Conservation (phyloP, 331 rosid species). For the Pyracantha coccinea region DNA sequence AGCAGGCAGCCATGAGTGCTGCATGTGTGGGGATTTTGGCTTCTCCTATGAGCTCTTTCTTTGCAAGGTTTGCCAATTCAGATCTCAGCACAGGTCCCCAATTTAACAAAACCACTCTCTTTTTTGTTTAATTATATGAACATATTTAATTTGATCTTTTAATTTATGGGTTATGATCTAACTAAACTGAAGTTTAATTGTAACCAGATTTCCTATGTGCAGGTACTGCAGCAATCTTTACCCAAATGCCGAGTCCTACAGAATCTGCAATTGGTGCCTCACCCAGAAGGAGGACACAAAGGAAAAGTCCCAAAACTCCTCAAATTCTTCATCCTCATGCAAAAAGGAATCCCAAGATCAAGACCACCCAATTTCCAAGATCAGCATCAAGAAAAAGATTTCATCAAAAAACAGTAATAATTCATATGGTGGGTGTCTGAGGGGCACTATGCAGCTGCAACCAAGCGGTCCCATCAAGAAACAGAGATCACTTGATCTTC, state of each 20-base stretch:
- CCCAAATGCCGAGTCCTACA: conserved; percentile 45
- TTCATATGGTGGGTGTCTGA: conserved; percentile 1
- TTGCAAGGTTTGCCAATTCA: conserved; percentile 79
- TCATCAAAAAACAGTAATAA: neutral
- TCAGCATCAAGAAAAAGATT: conserved; percentile 8
- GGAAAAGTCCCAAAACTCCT: conserved; percentile 58
- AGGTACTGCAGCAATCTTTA: conserved; percentile 87
- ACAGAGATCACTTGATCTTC: conserved; percentile 35
- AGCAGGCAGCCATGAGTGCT: conserved; percentile 48
- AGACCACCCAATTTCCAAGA: conserved; percentile 1
- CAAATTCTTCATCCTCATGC: conserved; percentile 60
- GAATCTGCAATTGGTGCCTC: conserved; percentile 89
- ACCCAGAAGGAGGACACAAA: conserved; percentile 47
- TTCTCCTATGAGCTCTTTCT: conserved; percentile 78
- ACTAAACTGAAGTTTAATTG: no score
- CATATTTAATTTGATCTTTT: neutral
- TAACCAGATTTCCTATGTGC: neutral
- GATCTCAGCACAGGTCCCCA: conserved; percentile 81
- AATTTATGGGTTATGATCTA: neutral
- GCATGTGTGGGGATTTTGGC: conserved; percentile 97
- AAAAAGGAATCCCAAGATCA: conserved; percentile 12
- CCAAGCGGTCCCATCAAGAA: conserved; percentile 52
- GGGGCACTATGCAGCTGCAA: conserved; percentile 28
- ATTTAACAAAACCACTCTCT: neutral
- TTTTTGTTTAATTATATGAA: neutral